phyloP scores from a whole-genome alignment of 768 basidiomycete genomes.

The Agrocybe praecox region DNA sequence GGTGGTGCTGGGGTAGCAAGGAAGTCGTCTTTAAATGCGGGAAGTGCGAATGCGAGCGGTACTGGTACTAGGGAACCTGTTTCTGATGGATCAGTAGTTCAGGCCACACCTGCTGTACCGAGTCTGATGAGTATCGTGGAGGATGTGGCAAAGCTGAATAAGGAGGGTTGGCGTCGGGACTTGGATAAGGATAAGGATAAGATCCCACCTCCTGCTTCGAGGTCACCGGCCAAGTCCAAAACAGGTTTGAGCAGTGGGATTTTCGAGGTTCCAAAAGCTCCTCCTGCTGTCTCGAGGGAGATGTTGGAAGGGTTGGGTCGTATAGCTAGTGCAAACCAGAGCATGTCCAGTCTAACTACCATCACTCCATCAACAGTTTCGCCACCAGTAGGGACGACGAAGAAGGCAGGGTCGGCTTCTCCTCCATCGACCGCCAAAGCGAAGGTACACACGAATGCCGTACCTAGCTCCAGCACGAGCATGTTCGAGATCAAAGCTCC shows the following conservation, averaged over 20 bases:
- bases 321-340: slow-evolving; percentile 2
- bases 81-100: slow-evolving; percentile 4
- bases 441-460: background rate
- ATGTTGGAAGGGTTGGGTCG: slow-evolving; percentile 26
- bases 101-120: slow-evolving; percentile 2
- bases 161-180: slow-evolving; percentile 23
- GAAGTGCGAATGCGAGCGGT: background rate
- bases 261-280: slow-evolving; percentile 50
- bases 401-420: background rate
- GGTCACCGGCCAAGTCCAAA: background rate
- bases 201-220: background rate
- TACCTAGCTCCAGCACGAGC: background rate
- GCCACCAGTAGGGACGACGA: background rate
- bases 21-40: slow-evolving; percentile 10
- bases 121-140: slow-evolving; percentile 75
- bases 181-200: slow-evolving; percentile 11
- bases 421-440: background rate
- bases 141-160: slow-evolving; percentile 44
- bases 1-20: slow-evolving; percentile 7
- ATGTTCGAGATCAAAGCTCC: slow-evolving; percentile 32
- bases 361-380: background rate
- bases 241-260: slow-evolving; percentile 15
- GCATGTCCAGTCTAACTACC: slow-evolving; percentile 3
- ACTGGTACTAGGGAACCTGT: background rate
- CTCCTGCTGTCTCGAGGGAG: slow-evolving; percentile 39